Percentiles rank a stretch among this genome's conserved stretches.
Conservation (phyloP, 169 alveolate species). For the Plasmodium yoelii region DNA sequence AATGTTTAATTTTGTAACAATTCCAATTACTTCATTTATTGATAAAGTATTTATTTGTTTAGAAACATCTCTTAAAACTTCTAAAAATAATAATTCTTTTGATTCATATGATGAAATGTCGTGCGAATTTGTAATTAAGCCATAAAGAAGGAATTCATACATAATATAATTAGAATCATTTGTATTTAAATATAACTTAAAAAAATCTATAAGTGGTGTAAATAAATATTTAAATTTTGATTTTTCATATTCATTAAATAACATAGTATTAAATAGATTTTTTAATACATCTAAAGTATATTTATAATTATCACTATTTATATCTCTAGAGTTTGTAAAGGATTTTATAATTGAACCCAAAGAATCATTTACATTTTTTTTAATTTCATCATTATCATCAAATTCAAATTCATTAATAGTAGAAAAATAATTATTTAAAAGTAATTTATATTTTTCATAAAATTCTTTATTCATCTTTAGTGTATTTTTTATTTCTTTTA, state of each 20-base stretch:
- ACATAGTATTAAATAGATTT: slow-evolving; percentile 31
- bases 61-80: slow-evolving; percentile 51
- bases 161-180: slow-evolving; percentile 38
- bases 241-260: slow-evolving; percentile 30
- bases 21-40: slow-evolving; percentile 14
- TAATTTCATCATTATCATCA: slow-evolving; percentile 20
- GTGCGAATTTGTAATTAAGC: slow-evolving; percentile 26
- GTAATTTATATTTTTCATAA: slow-evolving; percentile 22
- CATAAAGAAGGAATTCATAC: slow-evolving; percentile 38
- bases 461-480: slow-evolving; percentile 23
- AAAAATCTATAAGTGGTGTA: slow-evolving; percentile 49
- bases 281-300: slow-evolving; percentile 28
- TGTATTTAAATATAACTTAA: slow-evolving; percentile 38
- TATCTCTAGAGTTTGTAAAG: slow-evolving; percentile 24
- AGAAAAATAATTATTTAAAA: slow-evolving; percentile 43
- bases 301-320: slow-evolving; percentile 30
- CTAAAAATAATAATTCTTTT: slow-evolving; percentile 48
- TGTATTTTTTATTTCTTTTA: slow-evolving; percentile 47
- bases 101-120: slow-evolving; percentile 44
- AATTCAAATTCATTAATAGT: slow-evolving; percentile 53
- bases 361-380: slow-evolving; percentile 1
- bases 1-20: slow-evolving; percentile 46
- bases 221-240: slow-evolving; percentile 42
- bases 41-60: slow-evolving; percentile 18
- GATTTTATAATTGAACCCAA: slow-evolving; percentile 12